Conservation (phyloP, 106 monocot genomes). For the Platanthera zijinensis region DNA sequence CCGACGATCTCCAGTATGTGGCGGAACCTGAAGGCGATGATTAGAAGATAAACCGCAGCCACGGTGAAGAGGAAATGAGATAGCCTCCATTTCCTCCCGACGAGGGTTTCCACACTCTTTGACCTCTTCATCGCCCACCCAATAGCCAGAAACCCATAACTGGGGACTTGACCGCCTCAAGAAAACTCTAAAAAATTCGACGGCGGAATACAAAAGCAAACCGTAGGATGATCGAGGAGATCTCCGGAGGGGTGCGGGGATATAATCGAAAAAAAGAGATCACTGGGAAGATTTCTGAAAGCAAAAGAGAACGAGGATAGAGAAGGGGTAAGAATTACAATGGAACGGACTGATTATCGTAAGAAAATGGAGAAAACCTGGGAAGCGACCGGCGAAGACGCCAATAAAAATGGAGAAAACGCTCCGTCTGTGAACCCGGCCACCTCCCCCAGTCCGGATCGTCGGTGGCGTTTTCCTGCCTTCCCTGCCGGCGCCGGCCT, state of each 20-base stretch:
- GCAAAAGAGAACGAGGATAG: neutral
- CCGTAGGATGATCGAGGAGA: neutral
- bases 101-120: slow-evolving; percentile 31
- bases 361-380: neutral
- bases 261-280: neutral
- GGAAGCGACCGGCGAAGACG: neutral
- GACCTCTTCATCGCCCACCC: slow-evolving; percentile 33
- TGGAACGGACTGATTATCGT: neutral
- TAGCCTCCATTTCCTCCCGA: slow-evolving; percentile 22
- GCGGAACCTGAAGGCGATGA: slow-evolving; percentile 44
- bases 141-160: slow-evolving; percentile 1
- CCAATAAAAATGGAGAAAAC: neutral
- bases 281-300: neutral
- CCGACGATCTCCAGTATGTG: slow-evolving; percentile 35
- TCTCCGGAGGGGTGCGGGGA: neutral
- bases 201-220: neutral
- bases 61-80: slow-evolving; percentile 30
- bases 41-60: slow-evolving; percentile 44
- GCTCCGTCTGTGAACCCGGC: too few relatives aligned
- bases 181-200: neutral
- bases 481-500: too few relatives aligned
- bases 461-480: too few relatives aligned
- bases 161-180: neutral
- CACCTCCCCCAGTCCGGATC: too few relatives aligned
- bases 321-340: neutral